Base-by-base conservation (phyloP, 2,329 filamentous ascomycete species). In the Penicillium sp. region DNA sequence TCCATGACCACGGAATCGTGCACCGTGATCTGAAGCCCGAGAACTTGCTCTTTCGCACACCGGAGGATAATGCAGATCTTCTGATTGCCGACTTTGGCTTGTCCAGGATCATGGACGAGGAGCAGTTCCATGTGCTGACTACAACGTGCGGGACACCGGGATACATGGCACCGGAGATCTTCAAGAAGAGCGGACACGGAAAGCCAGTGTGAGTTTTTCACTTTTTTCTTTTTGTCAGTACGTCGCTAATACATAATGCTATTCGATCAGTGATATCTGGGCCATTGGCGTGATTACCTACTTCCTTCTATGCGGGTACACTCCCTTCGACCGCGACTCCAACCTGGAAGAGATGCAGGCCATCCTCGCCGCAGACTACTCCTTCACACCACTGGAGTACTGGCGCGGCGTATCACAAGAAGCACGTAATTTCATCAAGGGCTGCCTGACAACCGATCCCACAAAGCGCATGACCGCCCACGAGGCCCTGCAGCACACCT, bases 341-440 rank as follows among this genome's bases (percentile, higher is more conserved):
- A 95, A 98, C 71, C 84, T 97, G 63, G 93, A 98, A 74, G 93
- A 98, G 74, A 97, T 98, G 91, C 91, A 97, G 74, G 93, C 93
- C 59, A 98, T 98, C 65, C 81, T 97, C 46, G 87, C 89, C 52
- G 93, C 93, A 49, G 91, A 97, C 74, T 98, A 97, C 76, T 87
- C 83, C 64, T 98, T 97, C 70, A 91, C 88, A 3, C 93, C 93
- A 1, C 73, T 87, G 51, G 91, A 96, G 67, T 97, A 97, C 77
- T 98, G 93, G 93, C 86, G 90, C 52, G 89, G 88, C 50, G 91
- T 98, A 52, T 95, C 89, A 20, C 77, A 84, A 42, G 79, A 82
- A 40, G 87, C 91, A 34, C 87, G 94, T 62, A 87, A 95, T 58
- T 98, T 98, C 70, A 95, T 98, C 72, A 83, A 85, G 58, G 80